Evolutionary conservation across 495 filamentous ascomycete genomes (phyloP).

Genomic region (Oidiodendron maius): DNA sequence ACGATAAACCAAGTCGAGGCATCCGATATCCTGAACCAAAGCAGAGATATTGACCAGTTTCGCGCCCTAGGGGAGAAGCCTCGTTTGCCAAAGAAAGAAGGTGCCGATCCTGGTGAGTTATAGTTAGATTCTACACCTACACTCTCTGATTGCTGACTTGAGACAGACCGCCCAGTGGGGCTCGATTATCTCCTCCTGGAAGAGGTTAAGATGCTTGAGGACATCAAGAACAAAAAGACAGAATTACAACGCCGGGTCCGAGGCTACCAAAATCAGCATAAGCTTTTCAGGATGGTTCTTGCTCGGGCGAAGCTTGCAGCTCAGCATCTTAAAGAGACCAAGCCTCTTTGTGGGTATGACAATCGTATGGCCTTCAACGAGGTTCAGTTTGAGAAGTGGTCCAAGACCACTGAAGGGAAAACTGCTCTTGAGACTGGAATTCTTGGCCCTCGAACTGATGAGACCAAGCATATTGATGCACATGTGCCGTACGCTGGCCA

Average conservation of each 20-base stretch:
- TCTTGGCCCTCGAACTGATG: slow-evolving; percentile 17
- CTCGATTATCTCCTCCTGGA: slow-evolving; percentile 14
- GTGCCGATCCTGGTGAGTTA: slow-evolving; percentile 12
- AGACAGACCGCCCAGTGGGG: slow-evolving; percentile 10
- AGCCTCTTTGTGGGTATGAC: slow-evolving; percentile 65
- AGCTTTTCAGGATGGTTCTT: slow-evolving; percentile 9
- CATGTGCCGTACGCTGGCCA: slow-evolving; percentile 9
- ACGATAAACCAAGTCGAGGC: slow-evolving; percentile 37
- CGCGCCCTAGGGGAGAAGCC: slow-evolving; percentile 47
- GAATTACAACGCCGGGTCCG: background rate
- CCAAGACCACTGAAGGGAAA: slow-evolving; percentile 21
- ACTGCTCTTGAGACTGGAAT: slow-evolving; percentile 12
- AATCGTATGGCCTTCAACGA: slow-evolving; percentile 54
- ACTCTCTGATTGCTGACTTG: background rate
- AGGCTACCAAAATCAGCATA: slow-evolving; percentile 5
- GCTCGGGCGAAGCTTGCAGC: slow-evolving; percentile 12
- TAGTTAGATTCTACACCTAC: background rate
- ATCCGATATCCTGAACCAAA: slow-evolving; percentile 43
- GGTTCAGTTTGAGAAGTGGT: slow-evolving; percentile 46
- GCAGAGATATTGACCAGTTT: slow-evolving; percentile 46
- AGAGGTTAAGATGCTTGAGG: slow-evolving; percentile 8
- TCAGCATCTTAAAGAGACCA: slow-evolving; percentile 22
- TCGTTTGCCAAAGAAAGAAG: slow-evolving; percentile 5
- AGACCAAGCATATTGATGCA: slow-evolving; percentile 7
- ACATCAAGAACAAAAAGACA: slow-evolving; percentile 5